phyloP scores from a whole-genome alignment of 352 stramenopile genomes.

The Phytophthora citricola region DNA sequence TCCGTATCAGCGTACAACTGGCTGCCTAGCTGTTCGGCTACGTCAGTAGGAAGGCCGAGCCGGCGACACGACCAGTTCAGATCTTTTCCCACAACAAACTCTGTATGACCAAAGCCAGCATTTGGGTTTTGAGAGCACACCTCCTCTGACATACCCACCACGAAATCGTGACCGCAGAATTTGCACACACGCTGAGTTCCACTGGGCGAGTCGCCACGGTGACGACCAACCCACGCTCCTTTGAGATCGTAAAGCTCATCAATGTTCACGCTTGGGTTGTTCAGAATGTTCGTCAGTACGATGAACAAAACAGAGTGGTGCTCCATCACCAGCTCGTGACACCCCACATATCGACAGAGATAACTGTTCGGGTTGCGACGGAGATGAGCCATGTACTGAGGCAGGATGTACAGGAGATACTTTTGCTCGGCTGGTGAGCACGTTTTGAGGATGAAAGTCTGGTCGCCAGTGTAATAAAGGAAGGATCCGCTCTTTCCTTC shows the following conservation, averaged over 20 bases:
- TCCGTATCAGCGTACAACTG: slow-evolving; percentile 93
- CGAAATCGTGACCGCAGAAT: slow-evolving; percentile 88
- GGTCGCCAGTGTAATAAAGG: slow-evolving; percentile 90
- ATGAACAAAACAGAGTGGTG: slow-evolving; percentile 89
- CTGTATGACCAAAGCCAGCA: slow-evolving; percentile 66
- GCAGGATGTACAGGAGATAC: slow-evolving; percentile 88
- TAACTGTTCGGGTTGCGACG: slow-evolving; percentile 88
- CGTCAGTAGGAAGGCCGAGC: slow-evolving; percentile 72
- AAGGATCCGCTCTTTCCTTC: slow-evolving; percentile 92
- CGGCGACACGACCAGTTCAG: slow-evolving; percentile 87
- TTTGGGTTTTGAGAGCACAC: slow-evolving; percentile 71
- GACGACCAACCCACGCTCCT: slow-evolving; percentile 91
- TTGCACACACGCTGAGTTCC: slow-evolving; percentile 86
- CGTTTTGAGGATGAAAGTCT: slow-evolving; percentile 92
- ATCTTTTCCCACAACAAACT: slow-evolving; percentile 88
- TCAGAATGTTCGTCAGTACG: slow-evolving; percentile 89
- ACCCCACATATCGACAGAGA: slow-evolving; percentile 89
- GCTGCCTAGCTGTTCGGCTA: slow-evolving; percentile 72
- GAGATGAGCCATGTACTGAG: slow-evolving; percentile 87
- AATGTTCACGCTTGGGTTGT: slow-evolving; percentile 85
- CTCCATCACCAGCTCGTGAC: slow-evolving; percentile 88
- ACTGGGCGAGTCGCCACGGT: slow-evolving; percentile 61
- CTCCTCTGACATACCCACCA: slow-evolving; percentile 88
- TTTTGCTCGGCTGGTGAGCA: slow-evolving; percentile 83
- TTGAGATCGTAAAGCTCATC: slow-evolving; percentile 92